Percentiles rank a stretch among this genome's conserved stretches.
These are phyloP conservation scores for Daldinia childiae DNA, from an alignment of 495 filamentous ascomycete species.

Conservation along the genomic window DNA sequence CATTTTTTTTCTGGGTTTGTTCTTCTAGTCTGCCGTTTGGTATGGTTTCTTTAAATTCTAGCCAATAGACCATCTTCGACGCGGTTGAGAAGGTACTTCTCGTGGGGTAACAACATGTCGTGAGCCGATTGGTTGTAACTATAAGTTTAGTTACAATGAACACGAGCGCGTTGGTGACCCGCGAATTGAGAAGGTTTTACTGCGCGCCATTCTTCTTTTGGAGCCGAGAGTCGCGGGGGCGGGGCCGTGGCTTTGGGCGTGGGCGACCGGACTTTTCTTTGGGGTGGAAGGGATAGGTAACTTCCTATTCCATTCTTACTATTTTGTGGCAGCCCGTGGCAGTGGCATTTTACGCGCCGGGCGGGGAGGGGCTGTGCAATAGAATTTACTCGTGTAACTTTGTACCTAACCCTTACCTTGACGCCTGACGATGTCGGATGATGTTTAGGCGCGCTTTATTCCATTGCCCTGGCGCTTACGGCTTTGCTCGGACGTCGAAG, in stretches of 20 bases:
- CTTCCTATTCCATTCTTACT: neutral
- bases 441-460: constrained; percentile 20
- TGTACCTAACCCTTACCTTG: neutral
- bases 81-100: constrained; percentile 31
- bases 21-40: constrained; percentile 6
- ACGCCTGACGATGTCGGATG: constrained; percentile 7
- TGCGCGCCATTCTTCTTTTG: neutral
- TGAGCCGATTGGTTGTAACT: constrained; percentile 19
- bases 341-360: constrained; percentile 24
- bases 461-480: constrained; percentile 4
- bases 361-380: constrained; percentile 27
- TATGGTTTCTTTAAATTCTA: neutral
- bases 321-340: neutral
- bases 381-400: neutral
- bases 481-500: constrained; percentile 9
- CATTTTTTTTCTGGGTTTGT: constrained; percentile 10
- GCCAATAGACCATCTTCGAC: constrained; percentile 28
- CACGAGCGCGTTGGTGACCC: neutral
- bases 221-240: constrained; percentile 15
- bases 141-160: neutral
- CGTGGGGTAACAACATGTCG: constrained; percentile 10
- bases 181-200: constrained; percentile 7
- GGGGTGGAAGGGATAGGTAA: neutral
- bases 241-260: neutral
- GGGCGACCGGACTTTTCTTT: neutral